Base-by-base conservation (phyloP, 768 basidiomycete genomes). In the Termitomyces sp. region DNA sequence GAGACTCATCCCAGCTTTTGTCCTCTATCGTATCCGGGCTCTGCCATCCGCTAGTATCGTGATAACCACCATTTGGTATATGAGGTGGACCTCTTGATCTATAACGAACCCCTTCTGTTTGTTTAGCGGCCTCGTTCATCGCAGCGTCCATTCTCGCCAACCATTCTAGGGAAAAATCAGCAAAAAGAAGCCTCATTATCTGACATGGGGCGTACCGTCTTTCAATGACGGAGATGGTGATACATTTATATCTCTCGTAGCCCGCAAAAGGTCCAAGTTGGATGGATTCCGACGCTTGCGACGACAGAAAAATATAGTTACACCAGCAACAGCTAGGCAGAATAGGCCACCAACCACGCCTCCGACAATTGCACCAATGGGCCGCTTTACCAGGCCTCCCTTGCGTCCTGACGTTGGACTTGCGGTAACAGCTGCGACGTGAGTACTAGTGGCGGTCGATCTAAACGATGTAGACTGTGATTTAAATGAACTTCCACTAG, bases 41-140 rank as follows among this genome's bases (percentile, higher is more conserved):
- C 32, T 48, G 46, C 29, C 37, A 32, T 5, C 46, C 55, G 21
- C 23, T 43, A 25, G n/a, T 11, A 37, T 35, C 21, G 19, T 37
- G 37, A 27, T 40, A 32, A n/a, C 32, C 38, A 43, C 17, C 19
- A 12, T 34, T 32, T 14, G 37, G 16, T n/a, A 10, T 16, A 3
- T 17, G 49, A 51, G 31, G 21, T n/a, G 23, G 34, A 19, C 45
- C 53, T 17, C 27, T 46, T 31, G 51, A 17, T 29, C 55, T 46
- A 29, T 40, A 56, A 7, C 51, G 55, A 40, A 51, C 51, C 29
- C 25, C n/a, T 38, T 56, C 41, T 17, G 59, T 49, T 31, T 60
- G 32, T n/a, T 25, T 53, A 27, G 45, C 54, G 10, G 59, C 59
- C 23, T 60, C 51, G 4, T 40, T 19, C 55, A 60, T 57, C 4